Evolutionary conservation across 208 protist genomes (phyloP).

Genomic region (Wallacemonas sp.): DNA sequence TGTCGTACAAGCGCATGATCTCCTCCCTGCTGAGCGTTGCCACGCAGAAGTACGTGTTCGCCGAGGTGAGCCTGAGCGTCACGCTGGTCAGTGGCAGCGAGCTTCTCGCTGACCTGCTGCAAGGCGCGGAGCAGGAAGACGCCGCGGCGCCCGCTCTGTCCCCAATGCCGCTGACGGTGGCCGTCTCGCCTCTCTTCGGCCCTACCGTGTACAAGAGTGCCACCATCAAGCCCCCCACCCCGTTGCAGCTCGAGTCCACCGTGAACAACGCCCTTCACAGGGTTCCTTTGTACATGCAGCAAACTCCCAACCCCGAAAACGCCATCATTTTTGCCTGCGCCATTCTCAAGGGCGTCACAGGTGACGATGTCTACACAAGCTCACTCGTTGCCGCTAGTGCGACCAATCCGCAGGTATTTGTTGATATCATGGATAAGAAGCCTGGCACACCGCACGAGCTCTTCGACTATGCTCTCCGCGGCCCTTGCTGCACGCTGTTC

Average conservation of each 20-base stretch:
- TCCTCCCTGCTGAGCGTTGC: constrained; percentile 49
- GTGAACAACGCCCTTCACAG: constrained; percentile 53
- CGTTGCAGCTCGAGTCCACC: constrained; percentile 45
- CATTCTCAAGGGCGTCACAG: constrained; percentile 51
- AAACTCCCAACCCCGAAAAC: constrained; percentile 27
- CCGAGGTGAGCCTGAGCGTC: constrained; percentile 57
- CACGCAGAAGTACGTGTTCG: constrained; percentile 42
- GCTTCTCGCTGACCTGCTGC: constrained; percentile 38
- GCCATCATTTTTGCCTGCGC: constrained; percentile 50
- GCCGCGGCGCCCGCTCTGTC: constrained; percentile 18
- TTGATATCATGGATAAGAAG: constrained; percentile 49
- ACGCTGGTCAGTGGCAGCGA: constrained; percentile 39
- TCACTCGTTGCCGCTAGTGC: constrained; percentile 49
- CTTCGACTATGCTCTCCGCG: constrained; percentile 64
- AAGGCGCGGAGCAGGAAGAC: constrained; percentile 18
- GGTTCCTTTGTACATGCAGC: constrained; percentile 34
- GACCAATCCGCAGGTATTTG: constrained; percentile 36
- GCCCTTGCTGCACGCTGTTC: constrained; percentile 59
- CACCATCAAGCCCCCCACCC: constrained; percentile 43
- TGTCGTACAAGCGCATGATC: constrained; percentile 62
- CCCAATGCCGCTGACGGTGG: constrained; percentile 33
- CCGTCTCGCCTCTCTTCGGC: constrained; percentile 65
- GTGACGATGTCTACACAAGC: constrained; percentile 48
- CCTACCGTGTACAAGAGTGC: constrained; percentile 60
- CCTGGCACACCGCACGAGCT: constrained; percentile 42